A percentile compares a stretch with the other conserved stretches of the same genome.
Conservation (phyloP, 768 basidiomycete genomes). For the Tremella fuciformis region DNA sequence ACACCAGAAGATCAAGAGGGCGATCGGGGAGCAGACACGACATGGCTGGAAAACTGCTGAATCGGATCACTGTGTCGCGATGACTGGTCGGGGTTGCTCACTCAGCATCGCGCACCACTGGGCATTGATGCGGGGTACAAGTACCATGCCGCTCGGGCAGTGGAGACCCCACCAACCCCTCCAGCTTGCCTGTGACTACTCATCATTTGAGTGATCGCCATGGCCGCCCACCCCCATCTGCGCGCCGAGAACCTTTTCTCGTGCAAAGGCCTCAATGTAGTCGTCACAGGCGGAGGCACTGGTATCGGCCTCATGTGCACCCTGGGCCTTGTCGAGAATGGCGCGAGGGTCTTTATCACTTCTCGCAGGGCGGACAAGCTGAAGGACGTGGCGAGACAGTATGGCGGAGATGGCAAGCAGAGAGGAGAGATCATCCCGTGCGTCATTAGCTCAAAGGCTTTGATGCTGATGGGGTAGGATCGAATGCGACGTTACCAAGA, state of each 20-base stretch:
- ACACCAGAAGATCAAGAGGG: too few species aligned
- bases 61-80: too few species aligned
- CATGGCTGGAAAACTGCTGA: too few species aligned
- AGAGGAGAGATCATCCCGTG: too few species aligned
- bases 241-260: conserved; percentile 33
- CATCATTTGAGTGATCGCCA: background rate
- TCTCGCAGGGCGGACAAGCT: conserved; percentile 43
- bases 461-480: conserved; percentile 2
- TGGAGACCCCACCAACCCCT: too few species aligned
- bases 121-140: too few species aligned
- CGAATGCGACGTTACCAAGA: conserved; percentile 5
- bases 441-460: too few species aligned
- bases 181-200: too few species aligned
- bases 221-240: conserved; percentile 34
- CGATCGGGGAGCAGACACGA: too few species aligned
- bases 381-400: conserved; percentile 30
- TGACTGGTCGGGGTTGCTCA: too few species aligned
- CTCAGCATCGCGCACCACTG: too few species aligned
- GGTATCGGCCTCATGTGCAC: conserved; percentile 37
- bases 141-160: too few species aligned
- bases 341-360: conserved; percentile 50
- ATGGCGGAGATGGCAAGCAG: conserved; percentile 31
- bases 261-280: conserved; percentile 36
- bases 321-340: conserved; percentile 43
- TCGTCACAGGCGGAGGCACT: conserved; percentile 40